These are phyloP conservation scores for Cystoisospora suis DNA, from an alignment of 169 alveolate genomes.

Conservation along the genomic window DNA sequence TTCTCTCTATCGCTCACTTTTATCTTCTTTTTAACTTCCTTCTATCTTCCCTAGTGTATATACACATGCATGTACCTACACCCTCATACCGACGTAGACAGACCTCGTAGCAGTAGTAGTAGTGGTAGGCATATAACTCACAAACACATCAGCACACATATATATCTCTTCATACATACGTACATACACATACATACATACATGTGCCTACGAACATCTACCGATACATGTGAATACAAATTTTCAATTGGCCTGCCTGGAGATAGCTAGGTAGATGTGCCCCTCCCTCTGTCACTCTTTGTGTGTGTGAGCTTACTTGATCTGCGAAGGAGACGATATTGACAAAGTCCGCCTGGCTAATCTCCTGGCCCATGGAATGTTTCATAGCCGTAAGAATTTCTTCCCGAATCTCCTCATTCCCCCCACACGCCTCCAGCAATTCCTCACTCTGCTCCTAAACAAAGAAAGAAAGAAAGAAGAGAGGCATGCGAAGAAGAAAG, in stretches of 20 bases:
- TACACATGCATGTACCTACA: too few relatives aligned
- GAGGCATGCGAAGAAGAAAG: background rate
- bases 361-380: conserved; percentile 96
- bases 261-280: too few relatives aligned
- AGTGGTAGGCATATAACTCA: background rate
- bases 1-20: too few relatives aligned
- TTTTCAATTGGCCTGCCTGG: too few relatives aligned
- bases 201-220: background rate
- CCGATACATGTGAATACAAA: background rate
- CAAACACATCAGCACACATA: background rate
- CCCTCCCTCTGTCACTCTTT: too few relatives aligned
- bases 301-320: conserved; percentile 75
- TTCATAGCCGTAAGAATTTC: conserved; percentile 88
- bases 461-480: background rate
- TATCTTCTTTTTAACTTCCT: background rate
- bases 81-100: too few relatives aligned
- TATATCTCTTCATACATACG: background rate
- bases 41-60: background rate
- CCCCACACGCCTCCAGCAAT: conserved; percentile 83
- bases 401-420: conserved; percentile 89
- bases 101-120: too few relatives aligned
- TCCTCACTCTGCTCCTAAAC: conserved; percentile 34
- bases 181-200: background rate
- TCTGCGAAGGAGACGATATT: conserved; percentile 91
- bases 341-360: conserved; percentile 89